phyloP scores from a whole-genome alignment of 768 basidiomycete species.

The Naematelia encephala region DNA sequence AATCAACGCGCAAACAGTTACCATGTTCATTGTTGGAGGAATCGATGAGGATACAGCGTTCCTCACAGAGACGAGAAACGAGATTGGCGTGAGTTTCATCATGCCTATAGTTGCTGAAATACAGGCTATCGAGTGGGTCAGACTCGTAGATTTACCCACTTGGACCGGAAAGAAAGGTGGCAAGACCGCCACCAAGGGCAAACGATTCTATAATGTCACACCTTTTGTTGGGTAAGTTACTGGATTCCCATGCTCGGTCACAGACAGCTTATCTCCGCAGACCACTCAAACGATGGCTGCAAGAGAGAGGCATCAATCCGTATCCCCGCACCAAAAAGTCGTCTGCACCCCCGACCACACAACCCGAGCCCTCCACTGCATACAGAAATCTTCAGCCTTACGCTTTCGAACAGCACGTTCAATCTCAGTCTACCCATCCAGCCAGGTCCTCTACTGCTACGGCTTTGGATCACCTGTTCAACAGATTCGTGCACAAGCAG shows the following conservation, averaged over 20 bases:
- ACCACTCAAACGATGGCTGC: constrained; percentile 40
- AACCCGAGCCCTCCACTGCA: background rate
- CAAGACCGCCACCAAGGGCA: constrained; percentile 50
- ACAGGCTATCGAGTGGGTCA: constrained; percentile 97
- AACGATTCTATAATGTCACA: constrained; percentile 88
- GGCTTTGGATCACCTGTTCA: constrained; percentile 37
- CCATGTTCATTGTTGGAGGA: constrained; percentile 81
- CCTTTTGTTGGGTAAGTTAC: constrained; percentile 69
- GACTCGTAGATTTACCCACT: constrained; percentile 78
- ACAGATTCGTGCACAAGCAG: constrained; percentile 34
- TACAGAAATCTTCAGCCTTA: constrained; percentile 33
- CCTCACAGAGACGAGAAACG: constrained; percentile 90
- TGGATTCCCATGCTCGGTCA: background rate
- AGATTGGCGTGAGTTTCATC: constrained; percentile 76
- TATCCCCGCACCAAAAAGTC: constrained; percentile 28
- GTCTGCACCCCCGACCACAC: background rate
- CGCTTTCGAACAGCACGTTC: constrained; percentile 21
- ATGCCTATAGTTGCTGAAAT: background rate
- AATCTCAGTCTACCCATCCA: background rate
- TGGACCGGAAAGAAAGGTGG: constrained; percentile 70
- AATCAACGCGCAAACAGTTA: constrained; percentile 85
- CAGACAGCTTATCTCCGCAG: constrained; percentile 5
- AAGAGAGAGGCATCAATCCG: constrained; percentile 26
- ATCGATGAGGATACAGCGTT: constrained; percentile 85
- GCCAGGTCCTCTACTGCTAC: constrained; percentile 4